Evolutionary conservation across 495 filamentous ascomycete species (phyloP).

Genomic region (Xylaria nigripes): DNA sequence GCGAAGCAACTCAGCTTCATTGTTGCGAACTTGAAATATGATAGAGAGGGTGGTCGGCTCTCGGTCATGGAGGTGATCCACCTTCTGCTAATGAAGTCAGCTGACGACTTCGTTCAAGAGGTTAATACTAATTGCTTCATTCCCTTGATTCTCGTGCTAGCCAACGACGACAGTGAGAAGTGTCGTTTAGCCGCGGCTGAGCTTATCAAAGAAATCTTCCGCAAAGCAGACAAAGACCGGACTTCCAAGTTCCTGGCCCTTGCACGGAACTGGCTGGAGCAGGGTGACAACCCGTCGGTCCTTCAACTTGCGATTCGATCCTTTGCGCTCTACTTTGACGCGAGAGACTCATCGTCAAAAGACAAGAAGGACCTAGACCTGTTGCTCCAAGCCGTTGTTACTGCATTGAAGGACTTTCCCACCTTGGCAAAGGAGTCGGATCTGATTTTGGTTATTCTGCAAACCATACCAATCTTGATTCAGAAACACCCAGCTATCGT

Average conservation of each 20-base stretch:
- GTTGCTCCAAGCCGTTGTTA: constrained; percentile 33
- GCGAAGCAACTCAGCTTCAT: constrained; percentile 83
- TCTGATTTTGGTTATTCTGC: constrained; percentile 66
- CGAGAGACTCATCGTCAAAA: constrained; percentile 42
- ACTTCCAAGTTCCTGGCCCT: constrained; percentile 58
- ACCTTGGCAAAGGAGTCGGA: constrained; percentile 54
- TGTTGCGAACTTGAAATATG: constrained; percentile 82
- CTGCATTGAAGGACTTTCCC: constrained; percentile 38
- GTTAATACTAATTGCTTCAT: constrained; percentile 75
- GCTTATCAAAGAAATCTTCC: constrained; percentile 71
- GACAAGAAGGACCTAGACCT: constrained; percentile 54
- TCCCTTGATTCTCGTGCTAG: constrained; percentile 72
- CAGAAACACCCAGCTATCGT: constrained; percentile 54
- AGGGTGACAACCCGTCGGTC: constrained; percentile 60
- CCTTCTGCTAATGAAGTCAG: constrained; percentile 71
- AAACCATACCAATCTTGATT: constrained; percentile 58
- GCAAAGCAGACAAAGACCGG: constrained; percentile 65
- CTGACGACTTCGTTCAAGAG: constrained; percentile 71
- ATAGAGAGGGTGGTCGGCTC: constrained; percentile 75
- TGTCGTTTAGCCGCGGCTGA: constrained; percentile 78
- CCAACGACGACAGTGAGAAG: constrained; percentile 78
- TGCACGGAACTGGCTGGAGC: constrained; percentile 67
- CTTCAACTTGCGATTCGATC: constrained; percentile 66
- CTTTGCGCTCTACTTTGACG: constrained; percentile 76
- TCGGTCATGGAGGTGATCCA: constrained; percentile 88